A percentile compares a stretch with the other conserved stretches of the same genome.
Conservation (phyloP, 192 early-diverging fungal genomes). For the Diversispora epigaea region DNA sequence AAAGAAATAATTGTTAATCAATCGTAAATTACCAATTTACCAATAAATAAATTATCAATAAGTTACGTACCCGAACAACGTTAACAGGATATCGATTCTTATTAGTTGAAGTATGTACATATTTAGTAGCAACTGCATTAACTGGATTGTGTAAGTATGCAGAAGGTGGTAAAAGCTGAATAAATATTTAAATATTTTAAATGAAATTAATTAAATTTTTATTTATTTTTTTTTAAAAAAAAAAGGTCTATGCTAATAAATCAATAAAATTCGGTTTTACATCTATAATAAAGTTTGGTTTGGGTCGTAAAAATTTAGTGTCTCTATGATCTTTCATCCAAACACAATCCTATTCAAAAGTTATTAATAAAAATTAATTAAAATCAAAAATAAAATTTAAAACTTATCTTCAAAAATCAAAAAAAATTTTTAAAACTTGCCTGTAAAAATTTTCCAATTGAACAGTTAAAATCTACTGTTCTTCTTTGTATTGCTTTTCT, state of each 20-base stretch:
- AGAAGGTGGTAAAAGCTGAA: constrained; percentile 66
- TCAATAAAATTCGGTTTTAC: constrained; percentile 48
- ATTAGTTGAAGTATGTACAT: constrained; percentile 91
- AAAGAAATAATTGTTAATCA: not conserved
- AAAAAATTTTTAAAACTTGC: constrained; percentile 47
- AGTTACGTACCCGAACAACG: constrained; percentile 68
- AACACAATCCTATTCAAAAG: constrained; percentile 47
- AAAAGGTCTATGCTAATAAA: constrained; percentile 26
- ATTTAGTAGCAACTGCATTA: constrained; percentile 79
- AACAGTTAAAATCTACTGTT: constrained; percentile 91
- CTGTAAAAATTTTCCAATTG: constrained; percentile 75
- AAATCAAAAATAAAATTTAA: not conserved
- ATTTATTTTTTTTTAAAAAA: not conserved
- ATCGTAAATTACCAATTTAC: too few species aligned
- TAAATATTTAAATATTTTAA: not conserved
- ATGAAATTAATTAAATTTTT: not conserved
- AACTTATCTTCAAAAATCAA: not conserved
- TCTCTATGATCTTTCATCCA: constrained; percentile 58
- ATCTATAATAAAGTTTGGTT: constrained; percentile 71
- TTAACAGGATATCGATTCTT: constrained; percentile 90
- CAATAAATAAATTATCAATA: too few species aligned
- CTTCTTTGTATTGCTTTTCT: constrained; percentile 88
- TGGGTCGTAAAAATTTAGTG: constrained; percentile 60
- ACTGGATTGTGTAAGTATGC: constrained; percentile 66
- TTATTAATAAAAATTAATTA: not conserved